Evolutionary conservation across 192 early-diverging fungal species (phyloP), one percentile per base, ranked within the genome.

Genomic region (Coemansia sp.): DNA sequence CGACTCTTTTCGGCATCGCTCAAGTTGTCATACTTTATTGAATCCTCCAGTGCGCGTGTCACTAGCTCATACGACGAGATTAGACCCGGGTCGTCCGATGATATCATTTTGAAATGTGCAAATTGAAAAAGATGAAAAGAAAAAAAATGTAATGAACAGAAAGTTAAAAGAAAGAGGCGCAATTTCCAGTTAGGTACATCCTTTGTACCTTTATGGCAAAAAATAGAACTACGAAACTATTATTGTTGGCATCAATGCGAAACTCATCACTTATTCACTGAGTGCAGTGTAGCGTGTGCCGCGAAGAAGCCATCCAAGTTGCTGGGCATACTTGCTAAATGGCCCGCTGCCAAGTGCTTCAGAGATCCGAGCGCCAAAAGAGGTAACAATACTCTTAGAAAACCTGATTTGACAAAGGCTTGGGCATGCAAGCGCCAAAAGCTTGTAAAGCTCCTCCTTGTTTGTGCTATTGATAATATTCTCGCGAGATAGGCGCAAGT

Each of bases 1-100:
- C 80, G 72, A 64, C 80, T 82, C 75, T 82, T 82, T 34, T 82
- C 80, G 2, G 75, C 65, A 25, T 82, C 80, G 66, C 80, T 82
- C 46, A 82, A 63, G 61, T 82, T 82, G 75, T 82, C 80, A 64
- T 82, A 77, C n/a, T 77, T 74, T 23, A 82, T 74, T 41, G 66
- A 73, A 69, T 74, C 57, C 37, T 82, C 80, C 15, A 82, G 74
- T 19, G 72, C 71, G 4, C 80, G 75, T 25, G 75, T 37, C 50
- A 82, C 80, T 32, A 82, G 67, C 63, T 82, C 80, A 61, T 82
- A 82, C 34, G 80, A 82, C 32, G 80, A 72, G 34, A 82, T 70
- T 8, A 69, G 75, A 21, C 37, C 37, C 0, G 68, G 71, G 66
- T 82, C 72, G 6, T 73, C 64, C 25, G 73, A 48, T 10, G 46